Evolutionary conservation across 75 land plant genomes (phyloP), one percentile per base, ranked within the genome.

Genomic region (Adiantum capillusveneris): DNA sequence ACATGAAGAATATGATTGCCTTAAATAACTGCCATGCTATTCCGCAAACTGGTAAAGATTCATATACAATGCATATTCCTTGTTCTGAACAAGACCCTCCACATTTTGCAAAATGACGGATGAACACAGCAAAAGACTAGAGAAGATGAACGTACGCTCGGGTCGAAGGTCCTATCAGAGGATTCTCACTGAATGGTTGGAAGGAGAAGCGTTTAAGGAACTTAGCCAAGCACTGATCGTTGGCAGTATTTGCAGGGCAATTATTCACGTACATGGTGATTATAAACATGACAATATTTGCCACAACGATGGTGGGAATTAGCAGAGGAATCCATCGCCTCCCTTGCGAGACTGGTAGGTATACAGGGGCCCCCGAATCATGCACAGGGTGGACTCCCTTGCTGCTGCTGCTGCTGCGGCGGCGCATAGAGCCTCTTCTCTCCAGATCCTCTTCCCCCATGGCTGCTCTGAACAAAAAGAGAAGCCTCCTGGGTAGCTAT

Each of bases 111-210:
- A 48, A 48, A 5, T 19, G 5, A 16, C 6, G 20, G 20, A 48
- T 20, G 20, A 5, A 9, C 42, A 39, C 42, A 36, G n/a, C n/a
- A n/a, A n/a, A n/a, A n/a, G n/a, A n/a, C n/a, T n/a, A n/a, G n/a
- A n/a, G n/a, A n/a, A 22, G 9, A 44, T 6, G 14, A 22, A 30
- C 81, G 66, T 58, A 86, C 87, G 97, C 73, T 0, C 25, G 0
- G 6, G 98, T 79, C 0, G 98, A 89, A 34, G 98, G 96, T 0
- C 98, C 96, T 12, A 94, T 73, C 29, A 90, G 75, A 25, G 98
- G 98, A 45, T 94, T 94, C 74, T 94, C 95, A 59, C 76, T 94
- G 22, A 80, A 67, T 2, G 90, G 87, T 79, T 94, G 98, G 58
- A 94, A 94, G 20, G 98, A 81, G 64, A 94, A 81, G 50, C 98